A percentile compares a stretch with the other conserved stretches of the same genome.
Conservation (phyloP, 306 rosid species). For the Citrullus amarus region DNA sequence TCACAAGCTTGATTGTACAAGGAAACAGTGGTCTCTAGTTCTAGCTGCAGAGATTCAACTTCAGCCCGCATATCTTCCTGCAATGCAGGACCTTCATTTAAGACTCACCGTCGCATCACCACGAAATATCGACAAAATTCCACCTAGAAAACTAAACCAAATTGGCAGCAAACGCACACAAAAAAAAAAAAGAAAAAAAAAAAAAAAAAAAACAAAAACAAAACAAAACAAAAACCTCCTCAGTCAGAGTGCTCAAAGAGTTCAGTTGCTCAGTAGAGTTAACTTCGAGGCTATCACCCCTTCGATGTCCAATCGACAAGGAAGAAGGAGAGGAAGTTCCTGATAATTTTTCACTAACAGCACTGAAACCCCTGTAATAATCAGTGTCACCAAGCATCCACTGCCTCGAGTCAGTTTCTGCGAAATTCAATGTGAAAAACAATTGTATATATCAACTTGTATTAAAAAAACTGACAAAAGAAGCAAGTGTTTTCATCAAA, state of each 20-base stretch:
- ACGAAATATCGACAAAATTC: background rate
- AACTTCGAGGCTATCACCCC: slow-evolving; percentile 24
- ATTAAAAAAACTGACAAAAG: slow-evolving; percentile 1
- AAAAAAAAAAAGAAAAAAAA: too few species aligned
- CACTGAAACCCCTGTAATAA: slow-evolving; percentile 14
- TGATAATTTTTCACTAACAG: slow-evolving; percentile 23
- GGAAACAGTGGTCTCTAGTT: slow-evolving; percentile 58
- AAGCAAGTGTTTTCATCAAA: slow-evolving; percentile 25
- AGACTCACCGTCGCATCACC: slow-evolving; percentile 6
- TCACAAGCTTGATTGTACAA: slow-evolving; percentile 67
- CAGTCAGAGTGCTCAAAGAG: slow-evolving; percentile 33
- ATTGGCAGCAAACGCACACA: background rate
- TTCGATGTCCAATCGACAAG: slow-evolving; percentile 20
- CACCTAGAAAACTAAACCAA: background rate
- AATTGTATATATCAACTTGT: background rate
- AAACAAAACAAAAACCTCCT: slow-evolving; percentile 11
- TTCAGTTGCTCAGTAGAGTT: slow-evolving; percentile 20
- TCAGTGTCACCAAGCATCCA: slow-evolving; percentile 22
- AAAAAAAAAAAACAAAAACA: too few species aligned
- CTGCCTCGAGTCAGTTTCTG: slow-evolving; percentile 29
- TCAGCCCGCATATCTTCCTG: slow-evolving; percentile 45
- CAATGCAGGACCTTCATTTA: slow-evolving; percentile 11
- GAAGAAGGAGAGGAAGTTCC: slow-evolving; percentile 18
- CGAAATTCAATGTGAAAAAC: slow-evolving; percentile 11
- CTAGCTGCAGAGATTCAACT: slow-evolving; percentile 50